Evolutionary conservation across 2,329 filamentous ascomycete species (phyloP).

Genomic region (Pseudogymnoascus sp.): DNA sequence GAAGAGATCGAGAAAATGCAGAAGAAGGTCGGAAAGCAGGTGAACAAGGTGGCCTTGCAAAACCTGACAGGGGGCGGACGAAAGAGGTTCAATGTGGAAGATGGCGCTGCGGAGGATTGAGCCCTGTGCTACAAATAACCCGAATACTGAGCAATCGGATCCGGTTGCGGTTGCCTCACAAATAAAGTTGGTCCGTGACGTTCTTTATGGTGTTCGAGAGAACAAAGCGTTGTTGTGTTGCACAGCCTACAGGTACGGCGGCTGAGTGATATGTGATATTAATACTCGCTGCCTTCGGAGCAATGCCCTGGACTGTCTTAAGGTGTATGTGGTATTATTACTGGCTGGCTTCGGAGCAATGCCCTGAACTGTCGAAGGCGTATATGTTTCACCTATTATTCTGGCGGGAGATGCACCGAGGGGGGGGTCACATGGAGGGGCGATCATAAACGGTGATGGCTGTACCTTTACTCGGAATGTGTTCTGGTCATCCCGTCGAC

Average conservation of each 20-base stretch:
- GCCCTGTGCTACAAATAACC: constrained; percentile 1
- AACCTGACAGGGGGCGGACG: constrained; percentile 75
- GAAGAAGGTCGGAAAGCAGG: constrained; percentile 84
- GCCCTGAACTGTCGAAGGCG: background rate
- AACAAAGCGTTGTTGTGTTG: constrained; percentile 2
- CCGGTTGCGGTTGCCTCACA: background rate
- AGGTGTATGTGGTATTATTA: background rate
- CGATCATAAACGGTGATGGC: background rate
- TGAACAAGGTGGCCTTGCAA: constrained; percentile 84
- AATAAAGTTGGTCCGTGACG: background rate
- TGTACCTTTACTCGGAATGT: constrained; percentile 1
- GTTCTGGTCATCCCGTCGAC: background rate
- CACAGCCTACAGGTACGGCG: background rate
- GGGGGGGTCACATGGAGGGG: background rate
- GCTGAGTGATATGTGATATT: background rate
- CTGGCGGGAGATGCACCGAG: background rate
- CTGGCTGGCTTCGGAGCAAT: background rate
- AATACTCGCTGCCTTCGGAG: background rate
- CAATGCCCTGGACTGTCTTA: background rate
- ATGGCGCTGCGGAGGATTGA: constrained; percentile 47
- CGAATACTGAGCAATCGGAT: constrained; percentile 5
- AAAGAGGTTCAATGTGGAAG: constrained; percentile 81
- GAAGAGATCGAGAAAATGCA: constrained; percentile 96
- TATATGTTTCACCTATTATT: background rate
- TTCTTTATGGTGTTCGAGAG: background rate